Evolutionary conservation across 345 rosid genomes (phyloP), one percentile per base, ranked within the genome.

Genomic region (Aquilaria sinensis): DNA sequence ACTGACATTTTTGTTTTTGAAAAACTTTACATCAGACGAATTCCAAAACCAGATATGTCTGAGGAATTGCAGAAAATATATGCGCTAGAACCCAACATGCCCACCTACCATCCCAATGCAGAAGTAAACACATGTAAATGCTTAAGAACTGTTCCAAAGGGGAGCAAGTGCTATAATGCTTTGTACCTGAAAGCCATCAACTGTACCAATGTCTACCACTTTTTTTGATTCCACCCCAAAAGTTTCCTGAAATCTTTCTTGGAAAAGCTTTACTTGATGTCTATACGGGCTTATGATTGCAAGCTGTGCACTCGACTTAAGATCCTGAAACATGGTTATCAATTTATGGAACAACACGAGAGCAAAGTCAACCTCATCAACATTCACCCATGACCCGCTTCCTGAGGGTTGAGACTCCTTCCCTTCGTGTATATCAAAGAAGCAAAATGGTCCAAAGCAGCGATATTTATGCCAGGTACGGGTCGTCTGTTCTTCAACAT

Each of bases 161-260:
- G 41, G 47, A 65, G 32, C 4, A 37, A 11, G 10, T 51, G 54
- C 16, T 67, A 47, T 60, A 49, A 51, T 49, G 33, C 37, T 58
- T 53, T 57, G 66, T 75, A 93, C 98, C 99, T 94, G 99, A 78
- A 90, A 94, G 60, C 99, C 99, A 65, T 94, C 97, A 47, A 90
- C 90, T 10, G 96, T 94, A 62, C 85, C 88, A 61, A 94, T 88
- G 69, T 94, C 97, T 29, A 86, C 97, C 34, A 84, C 80, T 60
- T 80, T 80, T 57, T 75, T 67, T 11, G 96, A 82, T 31, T 90
- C 98, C 54, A 78, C 76, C 47, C 92, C 95, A 77, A 94, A 90
- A 58, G 74, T 86, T 43, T 88, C 91, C 70, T 68, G 67, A 57
- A 90, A 94, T 74, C 85, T 82, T 23, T 88, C 87, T 74, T 86